Conservation (phyloP, 192 early-diverging fungal genomes). For the Gigaspora rosea region DNA sequence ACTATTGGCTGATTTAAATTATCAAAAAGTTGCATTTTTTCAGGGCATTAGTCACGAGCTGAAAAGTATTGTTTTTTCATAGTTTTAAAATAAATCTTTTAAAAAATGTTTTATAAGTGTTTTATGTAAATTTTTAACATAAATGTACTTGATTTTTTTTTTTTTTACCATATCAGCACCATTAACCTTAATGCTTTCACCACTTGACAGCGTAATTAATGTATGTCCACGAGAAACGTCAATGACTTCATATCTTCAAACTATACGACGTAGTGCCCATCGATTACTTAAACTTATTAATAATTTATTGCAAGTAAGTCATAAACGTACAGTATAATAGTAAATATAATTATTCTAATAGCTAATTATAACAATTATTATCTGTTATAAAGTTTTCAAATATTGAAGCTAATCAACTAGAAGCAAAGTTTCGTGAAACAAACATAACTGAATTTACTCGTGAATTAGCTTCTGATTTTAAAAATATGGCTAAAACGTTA, state of each 20-base stretch:
- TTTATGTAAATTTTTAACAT: background rate
- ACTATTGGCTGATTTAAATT: constrained; percentile 32
- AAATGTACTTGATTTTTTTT: constrained; percentile 12
- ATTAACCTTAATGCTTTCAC: too few relatives aligned
- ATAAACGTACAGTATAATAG: background rate
- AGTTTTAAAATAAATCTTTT: background rate
- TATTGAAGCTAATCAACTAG: too few relatives aligned
- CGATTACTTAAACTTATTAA: constrained; percentile 35
- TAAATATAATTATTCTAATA: too few relatives aligned
- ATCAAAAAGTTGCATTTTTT: too few relatives aligned
- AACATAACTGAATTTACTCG: too few relatives aligned
- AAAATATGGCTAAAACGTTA: too few relatives aligned
- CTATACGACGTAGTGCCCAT: constrained; percentile 53
- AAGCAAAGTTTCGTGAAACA: too few relatives aligned
- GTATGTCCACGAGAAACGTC: too few relatives aligned
- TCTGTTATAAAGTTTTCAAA: background rate
- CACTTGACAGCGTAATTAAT: too few relatives aligned
- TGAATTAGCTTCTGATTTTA: too few relatives aligned
- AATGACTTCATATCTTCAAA: background rate
- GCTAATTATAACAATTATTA: background rate
- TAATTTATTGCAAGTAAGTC: constrained; percentile 48
- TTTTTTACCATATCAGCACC: too few relatives aligned
- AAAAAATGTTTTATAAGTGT: background rate
- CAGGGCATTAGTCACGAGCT: background rate
- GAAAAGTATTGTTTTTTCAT: too few relatives aligned